These are phyloP conservation scores for Zygosaccharomyces lentus DNA, from an alignment of 805 yeast species.

Conservation along the genomic window DNA sequence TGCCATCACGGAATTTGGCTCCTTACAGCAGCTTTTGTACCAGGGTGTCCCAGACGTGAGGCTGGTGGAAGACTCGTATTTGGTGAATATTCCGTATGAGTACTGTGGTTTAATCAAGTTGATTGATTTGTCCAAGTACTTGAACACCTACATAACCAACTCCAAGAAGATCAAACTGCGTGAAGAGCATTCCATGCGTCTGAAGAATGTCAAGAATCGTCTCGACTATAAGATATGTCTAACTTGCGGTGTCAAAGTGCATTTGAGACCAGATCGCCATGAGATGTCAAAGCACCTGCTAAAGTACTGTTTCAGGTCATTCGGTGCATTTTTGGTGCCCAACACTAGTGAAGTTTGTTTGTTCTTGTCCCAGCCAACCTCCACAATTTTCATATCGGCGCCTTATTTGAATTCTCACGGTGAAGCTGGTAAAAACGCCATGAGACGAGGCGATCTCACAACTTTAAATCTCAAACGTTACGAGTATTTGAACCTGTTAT, in stretches of 20 bases:
- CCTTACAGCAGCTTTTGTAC: constrained; percentile 13
- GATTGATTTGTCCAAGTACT: constrained; percentile 47
- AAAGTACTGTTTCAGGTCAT: constrained; percentile 32
- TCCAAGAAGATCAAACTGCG: constrained; percentile 27
- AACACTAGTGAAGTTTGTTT: constrained; percentile 34
- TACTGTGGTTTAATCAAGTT: constrained; percentile 54
- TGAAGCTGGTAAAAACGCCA: constrained; percentile 56
- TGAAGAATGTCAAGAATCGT: constrained; percentile 33
- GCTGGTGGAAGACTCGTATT: constrained; percentile 12
- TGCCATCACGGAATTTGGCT: constrained; percentile 15
- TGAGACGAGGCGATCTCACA: constrained; percentile 53
- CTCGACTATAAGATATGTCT: constrained; percentile 45
- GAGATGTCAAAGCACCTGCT: constrained; percentile 32
- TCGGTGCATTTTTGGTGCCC: constrained; percentile 38
- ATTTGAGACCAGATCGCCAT: constrained; percentile 29
- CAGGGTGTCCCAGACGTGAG: constrained; percentile 9
- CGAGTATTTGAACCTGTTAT: constrained; percentile 50
- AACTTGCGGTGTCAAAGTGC: constrained; percentile 42
- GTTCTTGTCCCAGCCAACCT: constrained; percentile 33
- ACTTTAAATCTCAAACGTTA: constrained; percentile 50
- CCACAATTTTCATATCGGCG: constrained; percentile 43
- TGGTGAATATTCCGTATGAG: constrained; percentile 33
- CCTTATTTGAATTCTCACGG: constrained; percentile 77
- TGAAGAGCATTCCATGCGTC: constrained; percentile 29
- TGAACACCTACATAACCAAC: constrained; percentile 38